A percentile compares a stretch with the other conserved stretches of the same genome.
Evolutionary conservation across 345 rosid genomes (phyloP).

Genomic region (Salix koriyanagi): DNA sequence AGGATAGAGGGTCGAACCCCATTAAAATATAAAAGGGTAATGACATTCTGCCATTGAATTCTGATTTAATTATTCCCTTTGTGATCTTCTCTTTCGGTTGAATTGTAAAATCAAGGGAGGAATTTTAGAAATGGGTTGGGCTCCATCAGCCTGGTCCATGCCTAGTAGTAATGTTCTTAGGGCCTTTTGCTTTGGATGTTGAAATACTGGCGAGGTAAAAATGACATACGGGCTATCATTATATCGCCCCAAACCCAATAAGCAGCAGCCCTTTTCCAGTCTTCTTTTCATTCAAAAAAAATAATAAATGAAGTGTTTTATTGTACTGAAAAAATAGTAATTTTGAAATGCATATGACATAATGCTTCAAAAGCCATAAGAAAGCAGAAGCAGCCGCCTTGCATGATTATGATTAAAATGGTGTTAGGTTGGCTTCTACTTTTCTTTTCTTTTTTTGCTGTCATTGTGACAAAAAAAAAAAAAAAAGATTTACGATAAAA

Average conservation of each 20-base stretch:
- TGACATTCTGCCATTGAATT: too few species aligned
- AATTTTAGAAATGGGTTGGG: neutral
- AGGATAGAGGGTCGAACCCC: too few species aligned
- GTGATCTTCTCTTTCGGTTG: too few species aligned
- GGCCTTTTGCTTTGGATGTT: neutral
- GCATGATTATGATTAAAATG: neutral
- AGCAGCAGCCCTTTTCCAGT: too few species aligned
- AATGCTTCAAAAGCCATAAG: neutral
- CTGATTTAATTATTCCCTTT: too few species aligned
- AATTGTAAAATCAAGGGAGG: neutral
- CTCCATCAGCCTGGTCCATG: neutral
- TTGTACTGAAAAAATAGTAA: neutral
- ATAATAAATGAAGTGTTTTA: too few species aligned
- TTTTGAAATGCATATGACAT: too few species aligned
- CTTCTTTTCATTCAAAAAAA: neutral
- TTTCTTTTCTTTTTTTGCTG: neutral
- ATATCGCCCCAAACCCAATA: neutral
- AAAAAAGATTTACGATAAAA: too few species aligned
- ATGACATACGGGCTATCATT: neutral
- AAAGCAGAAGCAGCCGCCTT: neutral
- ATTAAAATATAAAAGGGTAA: too few species aligned
- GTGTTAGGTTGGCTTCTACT: neutral
- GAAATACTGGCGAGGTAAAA: neutral
- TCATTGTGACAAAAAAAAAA: neutral
- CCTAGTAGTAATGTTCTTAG: neutral